Base-by-base conservation (phyloP, 1,284 basidiomycete genomes). In the Microbotryum lychnidis-dioicae region DNA sequence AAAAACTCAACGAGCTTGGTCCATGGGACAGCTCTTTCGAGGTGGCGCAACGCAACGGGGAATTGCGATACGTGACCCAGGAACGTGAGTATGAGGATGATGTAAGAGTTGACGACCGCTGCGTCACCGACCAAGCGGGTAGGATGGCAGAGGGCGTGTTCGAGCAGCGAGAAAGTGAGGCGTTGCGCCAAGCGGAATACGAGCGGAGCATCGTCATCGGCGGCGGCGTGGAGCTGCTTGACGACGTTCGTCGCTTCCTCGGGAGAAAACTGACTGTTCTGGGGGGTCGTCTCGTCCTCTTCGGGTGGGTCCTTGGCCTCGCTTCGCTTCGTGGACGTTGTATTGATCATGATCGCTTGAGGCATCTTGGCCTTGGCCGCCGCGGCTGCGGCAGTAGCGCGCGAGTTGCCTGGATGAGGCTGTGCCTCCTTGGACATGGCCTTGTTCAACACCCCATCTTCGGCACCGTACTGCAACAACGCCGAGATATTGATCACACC, bases 11-110 rank as follows among this genome's bases (percentile, higher is more conserved):
- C 81, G 50, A 97, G 79, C 33, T 83, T 81, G 7, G 82, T 79
- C 96, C 94, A 98, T 0, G 94, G 93, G 6, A 99, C 79, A 51
- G 81, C 80, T 8, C 86, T 83, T 72, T 90, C 86, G 20, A 97
- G 75, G 4, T 85, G 75, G 0, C 78, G 74, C 31, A 85, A 80
- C 0, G 84, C 83, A 7, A 80, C 77, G 0, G 82, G 72, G 60
- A 89, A 83, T 67, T 86, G 86, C 60, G 85, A 76, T 42, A 91
- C 74, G 0, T 89, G 91, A 0, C 85, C 79, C 18, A 97, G 78
- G 79, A 97, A 97, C 0, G 93, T 97, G 50, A 96, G 80, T 51
- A 96, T 73, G 65, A 90, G 79, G 0, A 88, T 84, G 58, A 96
- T 82, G 75, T 96, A 97, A 0, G 93, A 89, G 72, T 92, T 93